These are phyloP conservation scores for Globisporangium nodosum DNA, from an alignment of 352 stramenopile species.

Conservation along the genomic window DNA sequence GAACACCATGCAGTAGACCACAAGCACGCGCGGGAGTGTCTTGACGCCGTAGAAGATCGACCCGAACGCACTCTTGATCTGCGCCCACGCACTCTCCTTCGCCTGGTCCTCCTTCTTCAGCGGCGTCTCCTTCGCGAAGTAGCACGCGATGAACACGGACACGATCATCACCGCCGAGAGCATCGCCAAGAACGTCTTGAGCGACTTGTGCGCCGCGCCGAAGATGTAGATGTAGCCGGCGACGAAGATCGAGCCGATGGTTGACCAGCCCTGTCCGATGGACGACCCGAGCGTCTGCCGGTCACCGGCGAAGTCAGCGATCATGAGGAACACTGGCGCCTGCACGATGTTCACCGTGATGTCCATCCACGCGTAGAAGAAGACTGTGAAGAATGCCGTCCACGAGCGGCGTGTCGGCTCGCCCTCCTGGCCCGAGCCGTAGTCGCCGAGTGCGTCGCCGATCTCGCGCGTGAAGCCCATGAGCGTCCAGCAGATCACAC, in stretches of 20 bases:
- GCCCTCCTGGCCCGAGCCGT: too few species aligned
- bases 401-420: too few species aligned
- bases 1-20: too few species aligned
- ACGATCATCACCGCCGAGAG: constrained; percentile 15
- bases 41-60: too few species aligned
- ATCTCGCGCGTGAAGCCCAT: constrained; percentile 20
- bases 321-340: too few species aligned
- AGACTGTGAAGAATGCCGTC: too few species aligned
- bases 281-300: constrained; percentile 22
- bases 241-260: constrained; percentile 24
- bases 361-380: too few species aligned
- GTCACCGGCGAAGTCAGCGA: constrained; percentile 8
- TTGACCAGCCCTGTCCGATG: constrained; percentile 21
- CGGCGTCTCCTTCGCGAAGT: constrained; percentile 11
- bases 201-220: constrained; percentile 18
- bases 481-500: constrained; percentile 19
- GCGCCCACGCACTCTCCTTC: too few species aligned
- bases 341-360: too few species aligned
- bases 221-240: constrained; percentile 26
- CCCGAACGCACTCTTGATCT: too few species aligned
- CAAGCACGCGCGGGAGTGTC: too few species aligned
- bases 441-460: constrained; percentile 6
- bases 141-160: constrained; percentile 16
- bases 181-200: constrained; percentile 26
- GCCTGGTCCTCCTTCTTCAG: constrained; percentile 1